Evolutionary conservation across 164 flowering plant genomes (phyloP), one percentile per base, ranked within the genome.

Genomic region (Chimonanthus salicifolius): DNA sequence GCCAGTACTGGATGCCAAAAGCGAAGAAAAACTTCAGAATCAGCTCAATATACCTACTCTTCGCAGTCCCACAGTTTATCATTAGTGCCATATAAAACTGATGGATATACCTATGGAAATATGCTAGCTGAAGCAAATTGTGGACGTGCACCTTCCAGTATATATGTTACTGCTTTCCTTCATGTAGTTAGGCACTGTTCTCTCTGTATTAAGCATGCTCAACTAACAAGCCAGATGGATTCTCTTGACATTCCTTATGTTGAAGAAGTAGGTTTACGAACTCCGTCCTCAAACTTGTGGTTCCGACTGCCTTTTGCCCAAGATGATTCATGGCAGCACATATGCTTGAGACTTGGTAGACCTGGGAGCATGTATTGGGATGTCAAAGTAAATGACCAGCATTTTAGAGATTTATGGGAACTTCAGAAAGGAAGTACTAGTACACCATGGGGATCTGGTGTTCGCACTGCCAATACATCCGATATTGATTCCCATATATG

Each of bases 321-420:
- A 75, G 92, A 86, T 43, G 86, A 86, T 80, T 85, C 97, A 46
- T 94, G 98, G 99, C 88, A 86, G 73, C 85, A 87, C 68, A 88
- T 94, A 74, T 94, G 98, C 83, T 83, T 96, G 84, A 85, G 93
- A 69, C 95, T 94, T 80, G 99, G 99, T 62, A 85, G 85, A 81
- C 98, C 98, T 66, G 99, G 98, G 80, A 92, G 88, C 83, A 85
- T 91, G 96, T 83, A 79, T 76, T 96, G 99, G 99, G 97, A 94
- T 85, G 98, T 96, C 62, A 96, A 96, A 81, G 93, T 96, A 68
- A 88, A 80, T 81, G 99, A 96, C 74, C 92, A 89, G 72, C 94
- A 96, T 78, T 94, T 92, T 75, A 85, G 87, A 75, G 99, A 96
- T 80, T 78, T 96, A 83, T 91, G 97, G 98, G 99, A 94, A 71